Conservation (phyloP, 371 early-diverging fungal species). For the Actinomucor elegans region DNA sequence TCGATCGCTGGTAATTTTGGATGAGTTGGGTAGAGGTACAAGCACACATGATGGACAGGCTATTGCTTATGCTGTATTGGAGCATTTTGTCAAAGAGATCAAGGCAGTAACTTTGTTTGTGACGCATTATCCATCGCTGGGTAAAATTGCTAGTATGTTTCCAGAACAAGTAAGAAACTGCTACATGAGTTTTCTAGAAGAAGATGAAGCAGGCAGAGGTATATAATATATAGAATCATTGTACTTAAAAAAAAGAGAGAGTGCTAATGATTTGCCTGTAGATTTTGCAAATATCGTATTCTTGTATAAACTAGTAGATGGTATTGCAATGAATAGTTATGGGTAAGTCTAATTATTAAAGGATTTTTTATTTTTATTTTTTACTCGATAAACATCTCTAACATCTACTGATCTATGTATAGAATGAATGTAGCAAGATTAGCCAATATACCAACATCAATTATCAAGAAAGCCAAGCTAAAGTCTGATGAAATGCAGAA, state of each 20-base stretch:
- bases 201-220: constrained; percentile 22
- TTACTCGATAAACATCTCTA: too few species aligned
- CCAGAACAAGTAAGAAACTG: constrained; percentile 45
- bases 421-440: constrained; percentile 82
- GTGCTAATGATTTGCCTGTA: constrained; percentile 2
- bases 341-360: constrained; percentile 46
- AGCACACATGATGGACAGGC: constrained; percentile 90
- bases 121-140: constrained; percentile 75
- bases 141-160: constrained; percentile 45
- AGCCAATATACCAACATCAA: constrained; percentile 63
- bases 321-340: constrained; percentile 75
- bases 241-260: neutral
- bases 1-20: constrained; percentile 86
- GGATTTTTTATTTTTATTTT: neutral
- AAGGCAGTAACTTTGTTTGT: constrained; percentile 61
- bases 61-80: constrained; percentile 86
- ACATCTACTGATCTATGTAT: too few species aligned
- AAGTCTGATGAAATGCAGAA: constrained; percentile 61
- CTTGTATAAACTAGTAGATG: constrained; percentile 82
- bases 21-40: constrained; percentile 99
- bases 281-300: constrained; percentile 65
- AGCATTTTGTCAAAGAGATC: constrained; percentile 69
- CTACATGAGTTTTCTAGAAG: constrained; percentile 75
- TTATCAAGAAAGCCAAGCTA: constrained; percentile 56
- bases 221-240: too few species aligned